Base-by-base conservation (phyloP, 2,329 filamentous ascomycete genomes). In the Colletotrichum tamarilloi region DNA sequence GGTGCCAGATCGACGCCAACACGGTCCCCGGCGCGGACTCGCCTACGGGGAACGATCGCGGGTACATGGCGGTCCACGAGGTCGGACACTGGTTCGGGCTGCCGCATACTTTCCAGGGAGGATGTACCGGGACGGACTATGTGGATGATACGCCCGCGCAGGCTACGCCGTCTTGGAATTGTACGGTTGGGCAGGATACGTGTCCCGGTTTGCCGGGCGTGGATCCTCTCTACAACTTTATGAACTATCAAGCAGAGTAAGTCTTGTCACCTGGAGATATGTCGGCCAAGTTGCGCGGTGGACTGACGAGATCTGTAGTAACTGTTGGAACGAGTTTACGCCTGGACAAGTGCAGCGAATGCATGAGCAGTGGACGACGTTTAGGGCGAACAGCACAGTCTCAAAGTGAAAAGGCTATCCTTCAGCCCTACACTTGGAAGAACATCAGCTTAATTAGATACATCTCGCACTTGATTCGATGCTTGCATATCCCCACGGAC, bases 41-140 rank as follows among this genome's bases (percentile, higher is more conserved):
- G 22, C 57, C 42, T 9, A 56, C 58, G 55, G 42, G 42, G 4
- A 67, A 67, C 35, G 22, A 56, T 8, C 32, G 38, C 16, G 75
- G 76, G 22, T 64, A 73, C 66, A 78, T 80, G 35, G 77, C 77
- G 6, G 77, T 80, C 53, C 80, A 82, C 76, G 82, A 85, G 76
- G 78, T 82, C 30, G 84, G 84, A 6, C 84, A 85, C 76, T 85
- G 84, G 84, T 80, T 85, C 68, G 84, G 83, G 63, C 79, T 85
- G 14, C 80, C 79, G 70, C 84, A 85, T 73, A 84, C 84, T 16
- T 85, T 85, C 75, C 78, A 84, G 63, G 84, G 80, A 49, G 76
- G 76, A 0, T 67, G 75, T 67, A 5, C 72, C 59, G 9, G 72
- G 76, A 35, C 32, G 14, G 57, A 60, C 2, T 16, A 19, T 14